phyloP scores from a whole-genome alignment of 2,329 filamentous ascomycete genomes.

The Fusarium sp. region DNA sequence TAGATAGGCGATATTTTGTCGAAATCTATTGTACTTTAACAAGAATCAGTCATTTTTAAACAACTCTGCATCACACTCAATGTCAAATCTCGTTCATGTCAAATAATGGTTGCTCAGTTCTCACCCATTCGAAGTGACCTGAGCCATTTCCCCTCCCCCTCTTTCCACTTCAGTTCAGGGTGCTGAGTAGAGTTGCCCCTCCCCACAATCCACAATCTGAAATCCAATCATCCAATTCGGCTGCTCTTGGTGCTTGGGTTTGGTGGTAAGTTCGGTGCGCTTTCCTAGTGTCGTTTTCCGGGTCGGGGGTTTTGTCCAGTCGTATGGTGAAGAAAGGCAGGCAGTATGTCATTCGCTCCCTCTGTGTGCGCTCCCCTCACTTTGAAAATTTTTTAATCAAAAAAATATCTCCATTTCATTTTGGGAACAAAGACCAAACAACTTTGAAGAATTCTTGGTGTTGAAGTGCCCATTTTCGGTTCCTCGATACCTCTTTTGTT shows the following conservation, averaged over 20 bases:
- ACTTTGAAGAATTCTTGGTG: slow-evolving; percentile 29
- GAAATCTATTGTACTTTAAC: not conserved
- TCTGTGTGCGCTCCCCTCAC: slow-evolving; percentile 44
- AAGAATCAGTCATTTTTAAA: not conserved
- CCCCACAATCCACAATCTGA: slow-evolving; percentile 38
- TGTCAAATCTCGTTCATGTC: not conserved
- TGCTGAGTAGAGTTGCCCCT: slow-evolving; percentile 27
- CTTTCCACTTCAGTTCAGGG: slow-evolving; percentile 15
- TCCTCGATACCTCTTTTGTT: slow-evolving; percentile 20
- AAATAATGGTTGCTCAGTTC: not conserved
- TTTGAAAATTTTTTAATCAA: slow-evolving; percentile 45
- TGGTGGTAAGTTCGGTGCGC: slow-evolving; percentile 21
- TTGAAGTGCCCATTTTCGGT: slow-evolving; percentile 24
- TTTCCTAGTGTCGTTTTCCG: slow-evolving; percentile 19
- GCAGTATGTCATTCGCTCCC: slow-evolving; percentile 40
- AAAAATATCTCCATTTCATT: slow-evolving; percentile 28
- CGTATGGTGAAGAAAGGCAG: slow-evolving; percentile 20
- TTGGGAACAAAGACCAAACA: slow-evolving; percentile 37
- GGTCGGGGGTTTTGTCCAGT: slow-evolving; percentile 27
- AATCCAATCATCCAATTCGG: slow-evolving; percentile 25
- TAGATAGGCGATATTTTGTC: not conserved
- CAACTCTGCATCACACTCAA: not conserved
- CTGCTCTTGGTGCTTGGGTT: slow-evolving; percentile 17
- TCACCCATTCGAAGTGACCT: slow-evolving; percentile 8
- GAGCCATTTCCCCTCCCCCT: slow-evolving; percentile 16